These are phyloP conservation scores for Neoscytalidium dimidiatum DNA, from an alignment of 2,329 filamentous ascomycete genomes.

Conservation along the genomic window DNA sequence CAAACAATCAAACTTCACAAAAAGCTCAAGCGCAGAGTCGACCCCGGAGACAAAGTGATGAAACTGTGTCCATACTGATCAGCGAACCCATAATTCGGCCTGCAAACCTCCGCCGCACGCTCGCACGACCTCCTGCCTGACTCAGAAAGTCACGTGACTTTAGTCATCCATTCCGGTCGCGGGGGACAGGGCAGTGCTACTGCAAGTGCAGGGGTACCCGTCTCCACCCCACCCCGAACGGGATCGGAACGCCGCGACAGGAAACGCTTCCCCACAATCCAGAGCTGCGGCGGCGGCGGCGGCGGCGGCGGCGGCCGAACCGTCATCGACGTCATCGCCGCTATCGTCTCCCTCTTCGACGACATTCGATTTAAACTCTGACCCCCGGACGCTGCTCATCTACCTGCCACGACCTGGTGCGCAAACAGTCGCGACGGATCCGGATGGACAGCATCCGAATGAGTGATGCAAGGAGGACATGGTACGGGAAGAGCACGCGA, in stretches of 20 bases:
- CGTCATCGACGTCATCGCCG: background rate
- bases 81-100: background rate
- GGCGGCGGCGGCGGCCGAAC: background rate
- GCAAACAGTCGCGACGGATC: background rate
- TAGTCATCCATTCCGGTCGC: background rate
- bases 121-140: background rate
- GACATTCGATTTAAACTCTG: background rate
- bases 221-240: too few species aligned
- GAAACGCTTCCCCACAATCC: background rate
- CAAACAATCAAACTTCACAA: too few species aligned
- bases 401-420: background rate
- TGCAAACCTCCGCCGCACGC: too few species aligned
- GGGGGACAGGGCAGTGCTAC: background rate
- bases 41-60: too few species aligned
- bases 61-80: background rate
- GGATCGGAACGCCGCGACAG: background rate
- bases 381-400: background rate
- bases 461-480: background rate
- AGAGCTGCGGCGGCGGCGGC: background rate
- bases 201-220: background rate
- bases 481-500: background rate
- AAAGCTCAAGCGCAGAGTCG: too few species aligned
- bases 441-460: background rate
- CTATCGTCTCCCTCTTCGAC: background rate
- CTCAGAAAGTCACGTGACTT: background rate